phyloP scores from a whole-genome alignment of 2,329 filamentous ascomycete species.

The Ascochyta viciae-villosae region DNA sequence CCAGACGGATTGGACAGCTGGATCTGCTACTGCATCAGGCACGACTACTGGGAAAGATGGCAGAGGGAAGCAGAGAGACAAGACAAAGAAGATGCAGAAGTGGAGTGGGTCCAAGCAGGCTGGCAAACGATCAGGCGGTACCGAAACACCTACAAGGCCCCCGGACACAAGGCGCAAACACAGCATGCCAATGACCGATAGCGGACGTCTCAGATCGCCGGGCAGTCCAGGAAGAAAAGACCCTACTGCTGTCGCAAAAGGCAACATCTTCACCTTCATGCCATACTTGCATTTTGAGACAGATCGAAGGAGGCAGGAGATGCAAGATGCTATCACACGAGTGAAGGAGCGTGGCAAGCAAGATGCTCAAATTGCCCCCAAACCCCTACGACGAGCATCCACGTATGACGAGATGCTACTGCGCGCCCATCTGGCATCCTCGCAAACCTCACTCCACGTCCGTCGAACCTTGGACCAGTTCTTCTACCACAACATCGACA shows the following conservation, averaged over 20 bases:
- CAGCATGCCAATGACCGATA: conserved; percentile 35
- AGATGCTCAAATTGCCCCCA: conserved; percentile 25
- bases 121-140: conserved; percentile 34
- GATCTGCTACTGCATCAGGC: conserved; percentile 23
- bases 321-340: conserved; percentile 62
- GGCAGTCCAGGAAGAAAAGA: conserved; percentile 48
- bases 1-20: conserved; percentile 41
- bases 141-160: conserved; percentile 38
- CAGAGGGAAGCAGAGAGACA: conserved; percentile 41
- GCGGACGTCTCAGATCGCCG: conserved; percentile 40
- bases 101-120: conserved; percentile 34
- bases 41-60: conserved; percentile 31
- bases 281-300: conserved; percentile 72
- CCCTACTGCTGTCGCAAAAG: conserved; percentile 38
- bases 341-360: conserved; percentile 34
- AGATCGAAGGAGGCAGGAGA: conserved; percentile 60
- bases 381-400: conserved; percentile 29
- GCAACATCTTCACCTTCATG: conserved; percentile 61
- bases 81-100: conserved; percentile 41
- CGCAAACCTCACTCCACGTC: conserved; percentile 61
- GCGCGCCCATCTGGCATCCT: conserved; percentile 56
- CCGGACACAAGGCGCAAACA: conserved; percentile 29
- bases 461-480: conserved; percentile 71
- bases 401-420: conserved; percentile 57
- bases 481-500: conserved; percentile 70